Evolutionary conservation across 2,329 filamentous ascomycete species (phyloP), one percentile per base, ranked within the genome.

Genomic region (Rhynchosporium graminicola): DNA sequence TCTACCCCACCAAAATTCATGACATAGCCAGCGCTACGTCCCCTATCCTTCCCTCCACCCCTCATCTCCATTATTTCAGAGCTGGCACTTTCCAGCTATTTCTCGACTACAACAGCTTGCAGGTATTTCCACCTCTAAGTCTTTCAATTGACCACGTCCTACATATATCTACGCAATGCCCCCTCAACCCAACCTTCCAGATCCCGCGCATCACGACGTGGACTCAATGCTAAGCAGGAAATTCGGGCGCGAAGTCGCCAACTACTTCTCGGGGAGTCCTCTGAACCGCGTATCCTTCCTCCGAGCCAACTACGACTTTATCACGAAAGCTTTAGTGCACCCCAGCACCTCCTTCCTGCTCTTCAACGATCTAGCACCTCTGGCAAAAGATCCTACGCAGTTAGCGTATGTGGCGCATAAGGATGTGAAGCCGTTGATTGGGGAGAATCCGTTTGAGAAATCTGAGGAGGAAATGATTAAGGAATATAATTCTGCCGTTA

Each of bases 221-320:
- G 73, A 75, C 67, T 72, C 69, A 5, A 91, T 92, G 86, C 80
- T 95, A 71, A 85, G 87, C 69, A 81, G 85, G 63, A 91, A 88
- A 73, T 94, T 92, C 77, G 91, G 91, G 76, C 87, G 84, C 68
- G 91, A 94, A 77, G 81, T 91, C 65, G 83, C 88, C 73, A 95
- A 94, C 77, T 95, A 95, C 83, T 95, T 93, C 77, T 86, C 89
- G 56, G 89, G 90, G 68, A 88, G 85, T 60, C 89, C 87, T 6
- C 77, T 94, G 62, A 94, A 95, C 78, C 87, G 91, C 51, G 83
- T 93, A 52, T 91, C 89, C 15, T 95, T 94, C 76, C 80, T 95
- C 31, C 87, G 91, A 51, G 77, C 80, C 50, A 88, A 94, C 75
- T 80, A 87, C 68, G 74, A 75, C n/a, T 95, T 94, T 74, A 82